Base-by-base conservation (phyloP, 352 stramenopile genomes). In the Pythium volutum region DNA sequence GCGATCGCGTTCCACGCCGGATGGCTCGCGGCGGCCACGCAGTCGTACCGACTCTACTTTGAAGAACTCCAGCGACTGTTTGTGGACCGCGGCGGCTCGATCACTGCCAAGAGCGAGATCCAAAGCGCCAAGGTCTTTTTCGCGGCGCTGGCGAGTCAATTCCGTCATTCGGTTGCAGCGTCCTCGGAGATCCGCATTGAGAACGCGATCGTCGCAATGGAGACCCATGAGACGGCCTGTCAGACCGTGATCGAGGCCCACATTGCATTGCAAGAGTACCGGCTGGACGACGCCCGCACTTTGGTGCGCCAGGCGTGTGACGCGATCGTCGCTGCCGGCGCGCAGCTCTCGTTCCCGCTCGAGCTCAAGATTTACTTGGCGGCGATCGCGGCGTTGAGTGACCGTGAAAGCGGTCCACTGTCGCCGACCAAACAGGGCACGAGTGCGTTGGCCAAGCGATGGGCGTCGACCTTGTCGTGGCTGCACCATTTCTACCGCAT, bases 401-500 rank as follows among this genome's bases (percentile, higher is more conserved):
- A 68, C 53, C 55, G 42, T 3, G 55, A 54, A 8, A 27, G 34
- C 31, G 54, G 54, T 8, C 22, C 56, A 1, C n/a, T 64, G 8
- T 64, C 65, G 10, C 54, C 59, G 5, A 53, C 43, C 14, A 26
- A 69, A 23, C 59, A 51, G n/a, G 47, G 46, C 8, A 42, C 48
- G 7, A 50, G 22, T 11, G 34, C 77, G 16, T 50, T 70, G 14
- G 69, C 71, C 8, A 80, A 64, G 42, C 56, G 77, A 18, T 69
- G 62, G 62, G 49, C 47, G 1, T 2, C 1, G 55, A 75, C 27
- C 23, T 82, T 12, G 22, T 81, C 18, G 64, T 86, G 76, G 69
- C 64, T 94, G 31, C 64, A 69, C 3, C 81, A 91, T 59, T 89
- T 91, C 47, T 91, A 89, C 54, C 77, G 85, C 18, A 72, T 76